phyloP scores from a whole-genome alignment of 345 rosid species.

The Eutrema japonicum region DNA sequence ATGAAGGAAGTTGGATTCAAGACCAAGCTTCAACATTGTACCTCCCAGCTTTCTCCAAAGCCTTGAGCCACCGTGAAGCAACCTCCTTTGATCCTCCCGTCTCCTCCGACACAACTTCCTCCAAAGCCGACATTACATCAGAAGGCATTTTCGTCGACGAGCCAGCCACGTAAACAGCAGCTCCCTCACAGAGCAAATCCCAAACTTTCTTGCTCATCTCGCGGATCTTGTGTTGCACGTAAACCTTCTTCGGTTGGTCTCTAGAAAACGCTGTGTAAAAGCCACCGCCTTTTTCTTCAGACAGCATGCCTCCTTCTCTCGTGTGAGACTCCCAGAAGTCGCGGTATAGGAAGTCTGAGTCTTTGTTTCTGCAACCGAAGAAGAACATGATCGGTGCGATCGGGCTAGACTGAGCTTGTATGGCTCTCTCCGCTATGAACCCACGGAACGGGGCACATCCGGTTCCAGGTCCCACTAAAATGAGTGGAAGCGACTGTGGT shows the following conservation, averaged over 20 bases:
- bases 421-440: conserved; percentile 77
- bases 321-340: conserved; percentile 81
- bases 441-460: conserved; percentile 99
- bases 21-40: conserved; percentile 99
- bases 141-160: conserved; percentile 94
- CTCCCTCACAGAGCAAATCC: conserved; percentile 65
- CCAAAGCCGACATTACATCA: conserved; percentile 74
- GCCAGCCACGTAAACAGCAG: conserved; percentile 80
- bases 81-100: conserved; percentile 54
- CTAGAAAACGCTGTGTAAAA: conserved; percentile 88
- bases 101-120: conserved; percentile 70
- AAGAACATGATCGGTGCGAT: conserved; percentile 76
- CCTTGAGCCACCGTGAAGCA: conserved; percentile 63
- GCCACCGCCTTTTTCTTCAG: conserved; percentile 80
- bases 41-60: conserved; percentile 73
- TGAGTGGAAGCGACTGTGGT: conserved; percentile 68
- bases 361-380: conserved; percentile 87
- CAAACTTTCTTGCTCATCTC: conserved; percentile 66
- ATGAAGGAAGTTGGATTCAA: conserved; percentile 41
- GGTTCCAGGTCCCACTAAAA: conserved; percentile 91
- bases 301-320: conserved; percentile 60
- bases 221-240: conserved; percentile 83
- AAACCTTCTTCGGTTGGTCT: conserved; percentile 86
- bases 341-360: conserved; percentile 70
- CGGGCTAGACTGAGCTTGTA: conserved; percentile 51